Evolutionary conservation across 495 filamentous ascomycete species (phyloP).

Genomic region (Pyrenula massariospora): DNA sequence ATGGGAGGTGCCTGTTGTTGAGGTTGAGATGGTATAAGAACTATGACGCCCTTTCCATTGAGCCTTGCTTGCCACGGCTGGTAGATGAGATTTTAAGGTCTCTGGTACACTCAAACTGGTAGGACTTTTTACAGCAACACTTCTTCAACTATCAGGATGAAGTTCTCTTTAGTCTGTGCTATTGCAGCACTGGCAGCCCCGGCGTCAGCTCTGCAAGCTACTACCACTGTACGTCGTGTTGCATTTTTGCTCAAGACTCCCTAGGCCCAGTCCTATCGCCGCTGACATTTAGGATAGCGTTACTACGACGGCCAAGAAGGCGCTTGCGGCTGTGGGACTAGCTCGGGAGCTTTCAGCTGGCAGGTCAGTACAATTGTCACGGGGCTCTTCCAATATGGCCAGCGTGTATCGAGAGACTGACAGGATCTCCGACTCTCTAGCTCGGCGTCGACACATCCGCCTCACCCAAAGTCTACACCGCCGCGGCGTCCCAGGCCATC

Average conservation of each 20-base stretch:
- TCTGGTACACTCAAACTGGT: too few species aligned
- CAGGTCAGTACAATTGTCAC: conserved; percentile 9
- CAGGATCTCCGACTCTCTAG: neutral
- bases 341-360: conserved; percentile 12
- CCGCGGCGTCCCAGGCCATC: conserved; percentile 19
- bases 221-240: neutral
- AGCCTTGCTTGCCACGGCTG: too few species aligned
- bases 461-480: conserved; percentile 13
- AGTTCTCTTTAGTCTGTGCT: neutral
- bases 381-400: neutral
- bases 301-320: conserved; percentile 23
- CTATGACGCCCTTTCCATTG: too few species aligned
- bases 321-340: conserved; percentile 21
- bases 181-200: neutral
- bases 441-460: neutral
- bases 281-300: conserved; percentile 8
- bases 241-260: neutral
- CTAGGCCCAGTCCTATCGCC: neutral
- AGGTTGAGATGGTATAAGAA: too few species aligned
- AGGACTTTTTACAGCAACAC: too few species aligned
- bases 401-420: too few species aligned
- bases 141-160: neutral
- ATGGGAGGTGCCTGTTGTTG: too few species aligned
- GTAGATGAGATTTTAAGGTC: too few species aligned
- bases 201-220: neutral